phyloP scores from a whole-genome alignment of 2,329 filamentous ascomycete species.

The Penicillium sp. region DNA sequence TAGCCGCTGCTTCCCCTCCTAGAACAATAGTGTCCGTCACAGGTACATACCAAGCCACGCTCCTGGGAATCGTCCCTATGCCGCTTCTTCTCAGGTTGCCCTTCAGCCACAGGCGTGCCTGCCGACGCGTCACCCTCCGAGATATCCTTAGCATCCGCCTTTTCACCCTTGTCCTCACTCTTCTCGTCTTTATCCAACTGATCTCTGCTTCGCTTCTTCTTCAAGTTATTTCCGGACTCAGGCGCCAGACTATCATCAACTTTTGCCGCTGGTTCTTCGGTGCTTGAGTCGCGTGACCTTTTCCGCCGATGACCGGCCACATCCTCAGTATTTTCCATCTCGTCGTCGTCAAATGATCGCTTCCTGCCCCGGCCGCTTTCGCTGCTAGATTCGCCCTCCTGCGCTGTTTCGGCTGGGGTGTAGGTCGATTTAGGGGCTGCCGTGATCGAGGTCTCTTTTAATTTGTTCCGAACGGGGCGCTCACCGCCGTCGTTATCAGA shows the following conservation, averaged over 20 bases:
- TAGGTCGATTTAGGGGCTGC: constrained; percentile 31
- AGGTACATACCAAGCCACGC: constrained; percentile 33
- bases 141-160: constrained; percentile 25
- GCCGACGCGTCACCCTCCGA: constrained; percentile 17
- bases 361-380: constrained; percentile 37
- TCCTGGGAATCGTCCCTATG: constrained; percentile 50
- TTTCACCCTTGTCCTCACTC: constrained; percentile 19
- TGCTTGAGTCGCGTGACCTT: constrained; percentile 48
- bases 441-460: constrained; percentile 66
- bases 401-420: constrained; percentile 17
- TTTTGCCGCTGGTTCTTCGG: constrained; percentile 31
- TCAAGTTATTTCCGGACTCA: constrained; percentile 33
- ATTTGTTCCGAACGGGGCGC: constrained; percentile 63
- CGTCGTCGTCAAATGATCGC: constrained; percentile 42
- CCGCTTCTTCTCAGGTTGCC: constrained; percentile 49
- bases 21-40: neutral
- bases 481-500: constrained; percentile 54
- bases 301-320: constrained; percentile 44
- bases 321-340: constrained; percentile 33
- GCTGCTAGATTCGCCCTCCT: constrained; percentile 24
- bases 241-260: constrained; percentile 29
- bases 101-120: constrained; percentile 29
- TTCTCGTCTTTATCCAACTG: constrained; percentile 46
- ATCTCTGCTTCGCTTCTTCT: constrained; percentile 52
- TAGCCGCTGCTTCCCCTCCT: neutral